phyloP scores from a whole-genome alignment of 495 filamentous ascomycete species.

The Entonaema liquescens region DNA sequence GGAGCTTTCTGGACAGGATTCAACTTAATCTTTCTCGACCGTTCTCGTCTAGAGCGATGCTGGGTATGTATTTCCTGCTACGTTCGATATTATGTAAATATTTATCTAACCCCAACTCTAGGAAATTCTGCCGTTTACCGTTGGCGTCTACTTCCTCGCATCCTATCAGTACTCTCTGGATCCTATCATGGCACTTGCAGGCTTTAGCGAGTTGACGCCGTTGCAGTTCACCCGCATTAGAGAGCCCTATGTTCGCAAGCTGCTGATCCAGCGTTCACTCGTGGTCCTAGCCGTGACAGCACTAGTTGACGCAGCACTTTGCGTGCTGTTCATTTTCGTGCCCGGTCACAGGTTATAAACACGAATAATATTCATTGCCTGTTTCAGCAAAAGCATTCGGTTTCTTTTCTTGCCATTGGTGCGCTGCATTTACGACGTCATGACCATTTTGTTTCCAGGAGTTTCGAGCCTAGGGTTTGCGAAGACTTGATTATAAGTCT shows the following conservation, averaged over 20 bases:
- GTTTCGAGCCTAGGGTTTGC: slow-evolving; percentile 26
- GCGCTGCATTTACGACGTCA: slow-evolving; percentile 40
- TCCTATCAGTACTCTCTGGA: slow-evolving; percentile 96
- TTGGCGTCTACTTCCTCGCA: slow-evolving; percentile 86
- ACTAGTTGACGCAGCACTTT: slow-evolving; percentile 77
- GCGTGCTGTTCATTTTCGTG: slow-evolving; percentile 88
- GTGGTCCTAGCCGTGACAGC: slow-evolving; percentile 77
- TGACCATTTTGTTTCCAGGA: slow-evolving; percentile 37
- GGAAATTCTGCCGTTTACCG: slow-evolving; percentile 92
- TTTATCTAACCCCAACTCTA: slow-evolving; percentile 44
- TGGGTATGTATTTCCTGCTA: slow-evolving; percentile 69
- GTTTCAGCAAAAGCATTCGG: background rate
- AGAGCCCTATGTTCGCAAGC: slow-evolving; percentile 86
- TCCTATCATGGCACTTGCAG: slow-evolving; percentile 86
- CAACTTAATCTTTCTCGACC: slow-evolving; percentile 87
- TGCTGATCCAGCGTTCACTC: slow-evolving; percentile 80
- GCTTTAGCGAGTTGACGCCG: slow-evolving; percentile 93
- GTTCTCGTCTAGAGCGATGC: slow-evolving; percentile 73
- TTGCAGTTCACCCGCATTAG: slow-evolving; percentile 85
- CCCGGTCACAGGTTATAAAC: slow-evolving; percentile 82
- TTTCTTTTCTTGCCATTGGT: slow-evolving; percentile 26
- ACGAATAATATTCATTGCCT: background rate
- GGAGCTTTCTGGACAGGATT: slow-evolving; percentile 95
- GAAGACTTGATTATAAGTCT: slow-evolving; percentile 23
- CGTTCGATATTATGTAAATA: background rate